phyloP scores from a whole-genome alignment of 2,329 filamentous ascomycete species.

The Colletotrichum sp. region DNA sequence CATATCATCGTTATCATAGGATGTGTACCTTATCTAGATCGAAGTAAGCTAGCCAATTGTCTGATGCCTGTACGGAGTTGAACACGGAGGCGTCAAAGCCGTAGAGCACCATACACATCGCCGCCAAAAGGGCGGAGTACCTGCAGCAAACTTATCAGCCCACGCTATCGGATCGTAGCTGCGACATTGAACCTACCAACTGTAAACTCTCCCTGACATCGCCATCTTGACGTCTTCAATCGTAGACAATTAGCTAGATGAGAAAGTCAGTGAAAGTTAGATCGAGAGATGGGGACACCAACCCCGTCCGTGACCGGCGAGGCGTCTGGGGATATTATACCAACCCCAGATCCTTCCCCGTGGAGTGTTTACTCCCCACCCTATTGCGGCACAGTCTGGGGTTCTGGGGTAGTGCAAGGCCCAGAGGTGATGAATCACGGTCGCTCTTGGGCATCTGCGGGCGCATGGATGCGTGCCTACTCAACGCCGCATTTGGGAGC shows the following conservation, averaged over 20 bases:
- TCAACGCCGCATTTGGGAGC: neutral
- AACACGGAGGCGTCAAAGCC: slow-evolving; percentile 63
- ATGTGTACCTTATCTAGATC: slow-evolving; percentile 43
- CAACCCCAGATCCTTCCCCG: neutral
- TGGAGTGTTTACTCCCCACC: neutral
- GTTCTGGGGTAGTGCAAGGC: neutral
- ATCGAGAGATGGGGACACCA: neutral
- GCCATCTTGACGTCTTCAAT: neutral
- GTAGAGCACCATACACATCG: slow-evolving; percentile 77
- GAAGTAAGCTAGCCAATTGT: slow-evolving; percentile 71
- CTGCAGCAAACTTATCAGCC: slow-evolving; percentile 31
- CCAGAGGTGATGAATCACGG: neutral
- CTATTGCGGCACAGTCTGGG: neutral
- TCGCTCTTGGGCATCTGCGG: neutral
- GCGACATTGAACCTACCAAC: neutral
- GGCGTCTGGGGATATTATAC: neutral
- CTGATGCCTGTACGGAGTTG: slow-evolving; percentile 72
- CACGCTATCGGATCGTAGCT: neutral
- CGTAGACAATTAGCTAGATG: neutral
- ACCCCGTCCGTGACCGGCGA: neutral
- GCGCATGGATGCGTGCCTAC: neutral
- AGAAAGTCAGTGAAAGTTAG: neutral
- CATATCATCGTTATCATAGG: neutral
- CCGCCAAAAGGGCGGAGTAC: slow-evolving; percentile 69
- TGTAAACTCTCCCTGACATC: neutral